Evolutionary conservation across 768 basidiomycete genomes (phyloP), one percentile per base, ranked within the genome.

Genomic region (Xerocomellus chrysenteron): DNA sequence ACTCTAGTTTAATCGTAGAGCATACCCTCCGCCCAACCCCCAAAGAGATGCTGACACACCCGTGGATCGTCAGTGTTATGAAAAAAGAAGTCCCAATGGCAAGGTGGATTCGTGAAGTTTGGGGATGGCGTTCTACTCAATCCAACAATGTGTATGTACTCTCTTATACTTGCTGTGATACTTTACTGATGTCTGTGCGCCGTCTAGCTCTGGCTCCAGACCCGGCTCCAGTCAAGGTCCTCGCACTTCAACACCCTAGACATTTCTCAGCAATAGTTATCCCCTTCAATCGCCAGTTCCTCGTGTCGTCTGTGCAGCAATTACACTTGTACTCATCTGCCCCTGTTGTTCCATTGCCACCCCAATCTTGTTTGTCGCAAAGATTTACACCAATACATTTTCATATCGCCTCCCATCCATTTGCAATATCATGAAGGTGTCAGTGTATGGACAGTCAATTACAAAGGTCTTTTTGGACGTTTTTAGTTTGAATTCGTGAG

Each of bases 51-150:
- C 77, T 94, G 50, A 72, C 75, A 42, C 94, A 97, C 70, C 86
- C 87, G 10, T 97, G 93, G 91, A 86, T 97, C 57, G 73, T 80
- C 50, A 77, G 78, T 54, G 79, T 82, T 50, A 91, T 92, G 83
- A 85, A 84, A 69, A 82, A 87, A 68, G 90, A 93, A 62, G 86
- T 91, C 39, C 85, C 90, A 57, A 95, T 96, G 91, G 88, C 85
- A 8, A 84, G 83, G 66, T 96, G 92, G 92, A 87, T 94, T 55
- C 80, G 86, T 59, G 80, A 89, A 67, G 87, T 94, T 41, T 93
- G 90, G 89, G 84, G 81, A 55, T 92, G 90, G 90, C 79, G 80
- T 50, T 80, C 71, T 65, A 33, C 80, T 19, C 55, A 49, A 69
- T 69, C 71, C 39, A 63, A 52, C 40, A 62, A 64, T 50, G 19